A percentile compares a stretch with the other conserved stretches of the same genome.
These are phyloP conservation scores for Crithidia mellificae DNA, from an alignment of 208 protist genomes.

Conservation along the genomic window DNA sequence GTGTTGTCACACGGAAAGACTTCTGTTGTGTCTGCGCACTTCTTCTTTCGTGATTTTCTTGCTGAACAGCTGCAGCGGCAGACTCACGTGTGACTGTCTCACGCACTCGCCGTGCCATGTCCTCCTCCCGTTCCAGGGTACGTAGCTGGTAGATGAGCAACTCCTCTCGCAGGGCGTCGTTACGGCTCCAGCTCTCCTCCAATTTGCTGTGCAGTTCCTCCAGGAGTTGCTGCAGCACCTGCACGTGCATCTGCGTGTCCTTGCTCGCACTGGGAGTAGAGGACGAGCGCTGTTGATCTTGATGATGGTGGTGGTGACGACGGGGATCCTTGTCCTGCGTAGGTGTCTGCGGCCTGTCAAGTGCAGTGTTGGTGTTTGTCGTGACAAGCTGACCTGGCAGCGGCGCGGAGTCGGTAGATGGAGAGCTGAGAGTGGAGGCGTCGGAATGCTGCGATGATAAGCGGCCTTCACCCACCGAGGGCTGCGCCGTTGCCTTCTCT, in stretches of 20 bases:
- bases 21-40: no score
- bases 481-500: neutral
- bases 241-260: constrained; percentile 18
- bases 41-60: neutral
- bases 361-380: neutral
- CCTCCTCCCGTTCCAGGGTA: constrained; percentile 30
- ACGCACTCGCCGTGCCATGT: constrained; percentile 10
- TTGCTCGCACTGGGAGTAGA: no score
- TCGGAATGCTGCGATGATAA: constrained; percentile 6
- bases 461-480: no score
- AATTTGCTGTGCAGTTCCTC: constrained; percentile 36
- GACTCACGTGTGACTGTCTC: constrained; percentile 2
- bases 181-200: constrained; percentile 38
- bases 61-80: neutral
- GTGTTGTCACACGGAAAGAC: no score
- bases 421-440: constrained; percentile 11
- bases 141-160: constrained; percentile 35
- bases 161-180: constrained; percentile 35
- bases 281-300: neutral
- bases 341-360: neutral
- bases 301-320: neutral
- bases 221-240: constrained; percentile 23
- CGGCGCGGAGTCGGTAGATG: constrained; percentile 1
- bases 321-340: neutral
- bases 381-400: constrained; percentile 6